A percentile compares a stretch with the other conserved stretches of the same genome.
phyloP scores from a whole-genome alignment of 2,329 filamentous ascomycete genomes.

The Proliferodiscus dingleyae region DNA sequence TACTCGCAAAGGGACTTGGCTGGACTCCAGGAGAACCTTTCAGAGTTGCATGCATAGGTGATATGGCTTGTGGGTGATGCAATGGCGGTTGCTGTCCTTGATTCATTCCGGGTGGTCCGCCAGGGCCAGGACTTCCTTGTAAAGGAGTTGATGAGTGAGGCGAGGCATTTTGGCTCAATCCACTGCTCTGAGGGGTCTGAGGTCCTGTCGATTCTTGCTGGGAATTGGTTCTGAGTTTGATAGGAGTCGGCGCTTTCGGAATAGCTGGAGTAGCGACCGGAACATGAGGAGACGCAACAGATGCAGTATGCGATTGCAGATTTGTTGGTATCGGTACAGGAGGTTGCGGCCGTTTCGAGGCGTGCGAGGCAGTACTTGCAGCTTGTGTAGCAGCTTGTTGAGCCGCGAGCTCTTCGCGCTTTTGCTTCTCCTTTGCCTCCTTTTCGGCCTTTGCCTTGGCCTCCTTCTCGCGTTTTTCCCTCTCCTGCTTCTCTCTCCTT shows the following conservation, averaged over 20 bases:
- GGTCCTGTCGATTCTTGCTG: conserved; percentile 72
- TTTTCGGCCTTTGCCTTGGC: conserved; percentile 39
- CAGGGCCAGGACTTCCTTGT: conserved; percentile 60
- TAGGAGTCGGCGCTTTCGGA: conserved; percentile 77
- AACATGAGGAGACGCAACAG: conserved; percentile 73
- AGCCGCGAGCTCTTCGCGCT: conserved; percentile 39
- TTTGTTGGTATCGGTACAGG: conserved; percentile 48
- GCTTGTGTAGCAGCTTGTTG: conserved; percentile 34
- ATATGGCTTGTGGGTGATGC: conserved; percentile 58
- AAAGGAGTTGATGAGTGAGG: conserved; percentile 58
- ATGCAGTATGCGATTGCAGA: conserved; percentile 53
- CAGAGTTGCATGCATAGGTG: conserved; percentile 53
- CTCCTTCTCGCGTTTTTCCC: conserved; percentile 56
- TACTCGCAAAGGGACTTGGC: conserved; percentile 39
- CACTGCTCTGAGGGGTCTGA: conserved; percentile 60
- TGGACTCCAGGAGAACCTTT: conserved; percentile 53
- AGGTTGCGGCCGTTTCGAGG: conserved; percentile 39
- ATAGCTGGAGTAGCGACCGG: conserved; percentile 73
- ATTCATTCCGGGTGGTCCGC: conserved; percentile 57
- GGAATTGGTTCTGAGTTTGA: conserved; percentile 62
- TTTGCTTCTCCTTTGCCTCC: conserved; percentile 45
- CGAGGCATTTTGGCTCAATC: conserved; percentile 52
- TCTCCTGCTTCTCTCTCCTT: conserved; percentile 53
- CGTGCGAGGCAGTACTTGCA: conserved; percentile 36
- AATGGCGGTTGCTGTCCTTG: conserved; percentile 44